Percentiles rank a stretch among this genome's conserved stretches.
These are phyloP conservation scores for Rhynchospora pubera DNA, from an alignment of 176 grass and related monocot genomes.

Conservation along the genomic window DNA sequence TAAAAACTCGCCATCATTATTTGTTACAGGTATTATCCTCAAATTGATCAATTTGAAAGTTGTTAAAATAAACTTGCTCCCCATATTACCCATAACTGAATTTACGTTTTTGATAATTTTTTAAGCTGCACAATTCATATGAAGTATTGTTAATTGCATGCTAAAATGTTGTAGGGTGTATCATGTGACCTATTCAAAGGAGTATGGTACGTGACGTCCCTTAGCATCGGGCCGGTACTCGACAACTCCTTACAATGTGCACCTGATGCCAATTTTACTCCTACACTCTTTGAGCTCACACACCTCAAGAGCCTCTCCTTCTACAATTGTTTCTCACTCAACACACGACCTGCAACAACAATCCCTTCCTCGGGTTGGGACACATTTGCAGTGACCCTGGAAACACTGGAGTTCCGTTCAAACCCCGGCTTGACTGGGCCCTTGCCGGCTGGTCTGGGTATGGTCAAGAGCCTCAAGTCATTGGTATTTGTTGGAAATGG, in stretches of 20 bases:
- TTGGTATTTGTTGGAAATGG: conserved; percentile 74
- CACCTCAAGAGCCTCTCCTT: conserved; percentile 68
- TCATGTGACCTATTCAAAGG: conserved; percentile 89
- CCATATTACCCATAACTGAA: not conserved
- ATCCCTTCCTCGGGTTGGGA: conserved; percentile 60
- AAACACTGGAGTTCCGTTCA: conserved; percentile 66
- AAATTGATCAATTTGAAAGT: not conserved
- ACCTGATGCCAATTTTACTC: conserved; percentile 39
- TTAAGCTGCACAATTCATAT: conserved; percentile 4
- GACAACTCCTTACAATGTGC: conserved; percentile 82
- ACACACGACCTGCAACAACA: conserved; percentile 11
- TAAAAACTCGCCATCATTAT: too few relatives aligned
- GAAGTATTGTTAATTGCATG: not conserved
- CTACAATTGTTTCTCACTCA: conserved; percentile 59
- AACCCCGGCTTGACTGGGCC: conserved; percentile 46
- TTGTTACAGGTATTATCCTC: too few relatives aligned
- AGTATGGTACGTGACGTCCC: conserved; percentile 63
- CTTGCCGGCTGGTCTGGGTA: conserved; percentile 42
- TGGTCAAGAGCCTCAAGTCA: conserved; percentile 53
- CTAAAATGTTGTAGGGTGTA: conserved; percentile 52
- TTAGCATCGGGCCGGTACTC: conserved; percentile 74
- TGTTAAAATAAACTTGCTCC: not conserved
- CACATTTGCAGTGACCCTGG: conserved; percentile 38
- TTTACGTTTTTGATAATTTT: not conserved
- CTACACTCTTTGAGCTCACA: conserved; percentile 60